Percentiles rank a stretch among this genome's conserved stretches.
These are phyloP conservation scores for Coix lacrymajobi DNA, from an alignment of 176 grass and related monocot genomes.

Conservation along the genomic window DNA sequence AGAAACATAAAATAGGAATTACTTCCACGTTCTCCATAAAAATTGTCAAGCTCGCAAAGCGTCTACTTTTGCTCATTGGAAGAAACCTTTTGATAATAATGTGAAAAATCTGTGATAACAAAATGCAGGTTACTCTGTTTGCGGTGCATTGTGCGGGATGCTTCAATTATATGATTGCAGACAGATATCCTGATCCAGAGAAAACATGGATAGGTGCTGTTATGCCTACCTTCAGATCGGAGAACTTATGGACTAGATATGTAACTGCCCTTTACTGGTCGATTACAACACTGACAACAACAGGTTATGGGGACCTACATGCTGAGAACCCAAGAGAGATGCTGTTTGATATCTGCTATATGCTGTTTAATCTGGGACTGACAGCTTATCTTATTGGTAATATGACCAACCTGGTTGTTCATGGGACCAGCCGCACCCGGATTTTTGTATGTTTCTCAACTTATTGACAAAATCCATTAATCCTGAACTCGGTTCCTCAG, in stretches of 20 bases:
- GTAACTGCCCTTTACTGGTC: constrained; percentile 97
- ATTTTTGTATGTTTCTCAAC: constrained; percentile 72
- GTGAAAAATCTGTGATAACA: constrained; percentile 10
- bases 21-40: not conserved
- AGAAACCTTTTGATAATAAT: not conserved
- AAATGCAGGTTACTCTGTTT: constrained; percentile 92
- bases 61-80: not conserved
- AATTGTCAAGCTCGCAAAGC: not conserved
- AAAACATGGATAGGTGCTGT: constrained; percentile 96
- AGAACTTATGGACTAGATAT: constrained; percentile 86
- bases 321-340: constrained; percentile 94
- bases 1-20: constrained; percentile 15
- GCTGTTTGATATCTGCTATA: constrained; percentile 93
- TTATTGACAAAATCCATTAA: not conserved
- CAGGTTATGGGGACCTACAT: constrained; percentile 93
- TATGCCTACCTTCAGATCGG: constrained; percentile 79
- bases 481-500: not conserved
- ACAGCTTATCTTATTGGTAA: constrained; percentile 97
- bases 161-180: constrained; percentile 97
- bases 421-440: constrained; percentile 85
- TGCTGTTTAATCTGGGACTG: constrained; percentile 97
- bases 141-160: constrained; percentile 87
- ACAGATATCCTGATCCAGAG: constrained; percentile 74
- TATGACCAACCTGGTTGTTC: constrained; percentile 99
- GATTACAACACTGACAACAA: constrained; percentile 95